Base-by-base conservation (phyloP, 2,329 filamentous ascomycete genomes). In the Penicillium sp. region DNA sequence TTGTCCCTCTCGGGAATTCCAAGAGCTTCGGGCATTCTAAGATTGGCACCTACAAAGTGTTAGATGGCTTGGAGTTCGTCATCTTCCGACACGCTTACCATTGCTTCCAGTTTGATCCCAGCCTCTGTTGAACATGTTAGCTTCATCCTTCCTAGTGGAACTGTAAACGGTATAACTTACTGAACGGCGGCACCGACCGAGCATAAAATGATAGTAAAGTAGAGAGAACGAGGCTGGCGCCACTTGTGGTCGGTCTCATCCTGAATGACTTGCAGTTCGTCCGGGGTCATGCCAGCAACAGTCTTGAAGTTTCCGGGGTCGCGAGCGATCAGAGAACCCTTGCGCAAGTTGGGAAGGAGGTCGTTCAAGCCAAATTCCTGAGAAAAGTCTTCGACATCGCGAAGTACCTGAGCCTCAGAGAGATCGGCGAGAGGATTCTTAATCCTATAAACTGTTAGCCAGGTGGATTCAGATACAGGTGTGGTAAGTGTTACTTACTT, bases 141-240 rank as follows among this genome's bases (percentile, higher is more conserved):
- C 4, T 17, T 11, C 11, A 15, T 23, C 11, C 8, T 7, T 23
- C 8, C 9, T 26, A 29, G 13, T 21, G 5, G 17, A 23, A 15
- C 35, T 41, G 35, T 15, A 35, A n/a, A 44, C 29, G 35, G 5
- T 21, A 26, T 7, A 15, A 76, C 80, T 63, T 71, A 77, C 75
- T 86, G 83, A 0, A 84, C 80, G 8, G 82, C 82, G 55, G 83
- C 82, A 47, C 80, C 83, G 49, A 85, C 77, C 1, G 82, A 84
- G 67, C 82, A 84, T 17, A 84, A 75, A 46, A 82, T 78, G 64
- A 85, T 82, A 8, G 81, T 83, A 60, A 81, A 78, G 68, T 84
- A 85, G 7, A 85, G 74, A 15, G 77, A 64, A 50, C 63, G 66
- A 3, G 84, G 82, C 64, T 85, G 83, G 11, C 76, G 76, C 83